Conservation (phyloP, 495 filamentous ascomycete genomes). For the Hypoxylon intermedium region DNA sequence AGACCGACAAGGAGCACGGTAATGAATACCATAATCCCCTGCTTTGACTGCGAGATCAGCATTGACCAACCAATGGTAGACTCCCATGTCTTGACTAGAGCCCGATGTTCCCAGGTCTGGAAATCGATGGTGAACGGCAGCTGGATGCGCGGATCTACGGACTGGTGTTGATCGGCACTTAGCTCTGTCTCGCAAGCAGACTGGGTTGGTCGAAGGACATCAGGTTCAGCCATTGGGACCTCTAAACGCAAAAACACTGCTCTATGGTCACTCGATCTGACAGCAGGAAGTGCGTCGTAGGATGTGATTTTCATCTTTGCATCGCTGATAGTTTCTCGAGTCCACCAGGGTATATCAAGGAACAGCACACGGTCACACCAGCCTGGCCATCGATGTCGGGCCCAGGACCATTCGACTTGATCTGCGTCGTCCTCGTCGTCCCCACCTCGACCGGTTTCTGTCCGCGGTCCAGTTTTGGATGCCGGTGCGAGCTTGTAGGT, state of each 20-base stretch:
- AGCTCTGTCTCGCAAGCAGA: constrained; percentile 11
- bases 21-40: constrained; percentile 48
- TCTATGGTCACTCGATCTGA: constrained; percentile 83
- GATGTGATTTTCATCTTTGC: constrained; percentile 56
- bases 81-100: constrained; percentile 49
- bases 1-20: constrained; percentile 45
- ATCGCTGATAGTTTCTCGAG: constrained; percentile 20
- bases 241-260: constrained; percentile 73
- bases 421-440: constrained; percentile 38
- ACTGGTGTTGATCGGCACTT: neutral
- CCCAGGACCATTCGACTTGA: constrained; percentile 73
- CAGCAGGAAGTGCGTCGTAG: constrained; percentile 77
- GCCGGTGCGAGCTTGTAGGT: constrained; percentile 80
- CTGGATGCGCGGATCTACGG: constrained; percentile 45
- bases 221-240: constrained; percentile 59
- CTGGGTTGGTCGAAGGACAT: constrained; percentile 39
- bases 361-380: constrained; percentile 95
- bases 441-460: constrained; percentile 28
- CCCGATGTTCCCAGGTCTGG: constrained; percentile 53
- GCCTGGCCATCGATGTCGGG: constrained; percentile 81
- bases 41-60: constrained; percentile 52
- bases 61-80: constrained; percentile 55
- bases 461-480: constrained; percentile 52
- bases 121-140: constrained; percentile 52
- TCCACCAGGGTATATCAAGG: constrained; percentile 65